Base-by-base conservation (phyloP, 2,329 filamentous ascomycete species). In the Xylariaceae sp. region DNA sequence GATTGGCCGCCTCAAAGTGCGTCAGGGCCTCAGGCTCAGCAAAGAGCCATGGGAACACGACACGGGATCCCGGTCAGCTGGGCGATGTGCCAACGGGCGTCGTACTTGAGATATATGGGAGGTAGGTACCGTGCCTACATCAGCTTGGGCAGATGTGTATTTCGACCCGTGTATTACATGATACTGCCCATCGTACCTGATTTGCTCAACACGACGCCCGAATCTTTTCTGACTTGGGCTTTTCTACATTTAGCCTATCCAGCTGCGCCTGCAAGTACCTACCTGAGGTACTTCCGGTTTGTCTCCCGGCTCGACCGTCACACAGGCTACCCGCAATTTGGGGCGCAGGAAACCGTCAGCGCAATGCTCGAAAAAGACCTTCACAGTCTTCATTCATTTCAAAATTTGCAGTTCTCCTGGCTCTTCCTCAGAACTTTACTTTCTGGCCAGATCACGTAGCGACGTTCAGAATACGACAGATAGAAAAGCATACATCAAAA, bases 1-100 rank as follows among this genome's bases (percentile, higher is more conserved):
- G 35, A 55, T 55, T 55, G 50, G 52, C 40, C 39, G 51, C 51
- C 52, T 52, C 46, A 43, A 39, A 42, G 47, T 52, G 51, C 52
- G 37, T 55, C 51, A 55, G 43, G 49, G 45, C 35, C 39, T n/a
- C n/a, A n/a, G n/a, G n/a, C n/a, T n/a, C n/a, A n/a, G n/a, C n/a
- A 50, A 42, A 40, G 45, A 42, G 38, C 43, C 44, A 38, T 43
- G 37, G 43, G 40, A 42, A 37, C 37, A 37, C 44, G 41, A 40
- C 30, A 44, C 37, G 32, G 35, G 30, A 47, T 45, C 46, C 39
- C 38, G 39, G 46, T 45, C 42, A 43, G 42, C 40, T 39, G 39
- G 40, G 42, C 40, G 30, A 29, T 41, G 19, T 37, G 32, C 38
- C 35, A 36, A 36, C 39, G 21, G 32, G 33, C 39, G 38, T n/a